phyloP scores from a whole-genome alignment of 306 rosid species.

The Heteromeles arbutifolia region DNA sequence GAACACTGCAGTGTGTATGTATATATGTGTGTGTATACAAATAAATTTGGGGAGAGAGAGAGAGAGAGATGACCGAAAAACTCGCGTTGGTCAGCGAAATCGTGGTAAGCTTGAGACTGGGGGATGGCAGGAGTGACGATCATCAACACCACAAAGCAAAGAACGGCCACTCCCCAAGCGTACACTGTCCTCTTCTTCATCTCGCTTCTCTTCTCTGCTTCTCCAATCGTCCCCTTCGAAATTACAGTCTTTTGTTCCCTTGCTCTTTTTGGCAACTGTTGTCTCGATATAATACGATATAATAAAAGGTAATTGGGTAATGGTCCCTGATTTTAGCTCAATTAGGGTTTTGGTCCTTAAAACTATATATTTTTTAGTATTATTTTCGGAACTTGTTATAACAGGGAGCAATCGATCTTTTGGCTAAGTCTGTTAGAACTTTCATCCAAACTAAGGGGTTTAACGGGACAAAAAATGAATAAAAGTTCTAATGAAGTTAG shows the following conservation, averaged over 20 bases:
- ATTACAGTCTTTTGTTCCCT: too few relatives aligned
- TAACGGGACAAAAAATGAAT: too few relatives aligned
- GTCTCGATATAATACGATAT: too few relatives aligned
- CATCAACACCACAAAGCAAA: slow-evolving; percentile 68
- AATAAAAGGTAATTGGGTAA: background rate
- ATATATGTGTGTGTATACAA: too few relatives aligned
- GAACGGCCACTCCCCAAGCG: slow-evolving; percentile 45
- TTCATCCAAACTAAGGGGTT: too few relatives aligned
- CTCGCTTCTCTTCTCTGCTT: background rate
- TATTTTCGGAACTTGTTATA: too few relatives aligned
- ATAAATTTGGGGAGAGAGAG: too few relatives aligned
- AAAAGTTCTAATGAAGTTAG: fast-evolving
- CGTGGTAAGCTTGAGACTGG: slow-evolving; percentile 69
- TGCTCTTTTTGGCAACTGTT: too few relatives aligned
- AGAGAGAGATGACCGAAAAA: slow-evolving; percentile 48
- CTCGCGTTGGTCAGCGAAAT: slow-evolving; percentile 77
- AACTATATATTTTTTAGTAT: too few relatives aligned
- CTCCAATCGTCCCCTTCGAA: background rate
- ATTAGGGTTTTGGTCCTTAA: background rate
- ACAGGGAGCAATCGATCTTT: fast-evolving
- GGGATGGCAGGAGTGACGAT: slow-evolving; percentile 69
- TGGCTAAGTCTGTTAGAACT: too few relatives aligned
- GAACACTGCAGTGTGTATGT: background rate
- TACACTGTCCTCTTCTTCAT: slow-evolving; percentile 49
- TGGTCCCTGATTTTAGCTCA: too few relatives aligned